Evolutionary conservation across 306 rosid species (phyloP), one percentile per base, ranked within the genome.

Genomic region (Potentilla sterilis): DNA sequence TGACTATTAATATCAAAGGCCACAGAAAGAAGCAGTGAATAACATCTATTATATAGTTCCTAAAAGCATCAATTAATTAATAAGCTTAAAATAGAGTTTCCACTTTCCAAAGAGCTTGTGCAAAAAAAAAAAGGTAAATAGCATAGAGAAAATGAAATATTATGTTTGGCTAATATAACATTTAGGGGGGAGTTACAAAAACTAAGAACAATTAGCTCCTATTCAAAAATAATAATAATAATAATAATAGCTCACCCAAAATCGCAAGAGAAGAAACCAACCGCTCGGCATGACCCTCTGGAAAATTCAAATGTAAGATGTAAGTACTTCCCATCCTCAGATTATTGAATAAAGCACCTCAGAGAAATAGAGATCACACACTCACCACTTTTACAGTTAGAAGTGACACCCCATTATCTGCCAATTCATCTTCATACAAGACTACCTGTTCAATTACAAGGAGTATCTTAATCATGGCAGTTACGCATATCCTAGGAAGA

Each of bases 241-340:
- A n/a, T n/a, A n/a, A n/a, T n/a, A n/a, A n/a, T n/a, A n/a, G 70
- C 97, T 90, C 81, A 95, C 99, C 97, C 99, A 95, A 78, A 86
- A 90, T 74, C 90, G 97, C 84, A 95, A 81, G 69, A 92, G 97
- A 80, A 95, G 99, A 89, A 88, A 95, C 99, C 99, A 95, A 77
- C 90, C 86, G 79, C 86, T 89, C 70, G 97, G 97, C 99, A 95
- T 95, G 81, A 92, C 96, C 88, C 98, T 92, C 99, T 92, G 70
- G 43, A 88, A 81, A 82, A 73, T 66, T 77, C 69, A 87, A 65
- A 77, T 13, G 79, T 16, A 55, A 75, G 28, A 69, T 37, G 79
- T 80, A 48, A 88, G 86, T 82, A 71, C 55, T 70, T 69, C 42
- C 61, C 43, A 70, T 71, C 55, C 65, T 79, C 78, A 67, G 51